phyloP scores from a whole-genome alignment of 1,284 basidiomycete species.

The Marasmius sp. region DNA sequence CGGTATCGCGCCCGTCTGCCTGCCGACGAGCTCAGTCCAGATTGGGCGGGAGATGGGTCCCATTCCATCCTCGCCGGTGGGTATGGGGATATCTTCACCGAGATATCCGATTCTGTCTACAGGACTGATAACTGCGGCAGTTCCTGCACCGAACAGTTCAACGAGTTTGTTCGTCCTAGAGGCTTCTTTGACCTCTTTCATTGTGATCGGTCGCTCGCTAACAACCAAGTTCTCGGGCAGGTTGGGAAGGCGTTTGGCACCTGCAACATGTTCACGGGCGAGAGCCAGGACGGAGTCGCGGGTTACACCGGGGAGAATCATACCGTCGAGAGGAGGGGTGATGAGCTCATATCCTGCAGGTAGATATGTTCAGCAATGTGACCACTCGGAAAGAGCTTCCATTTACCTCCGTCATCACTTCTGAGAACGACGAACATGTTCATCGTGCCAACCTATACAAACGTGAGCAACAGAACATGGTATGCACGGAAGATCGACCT shows the following conservation, averaged over 20 bases:
- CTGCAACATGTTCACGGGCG: slow-evolving; percentile 73
- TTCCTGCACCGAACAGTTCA: slow-evolving; percentile 92
- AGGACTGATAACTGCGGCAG: slow-evolving; percentile 85
- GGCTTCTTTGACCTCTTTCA: slow-evolving; percentile 85
- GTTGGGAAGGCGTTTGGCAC: slow-evolving; percentile 54
- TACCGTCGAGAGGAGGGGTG: slow-evolving; percentile 91
- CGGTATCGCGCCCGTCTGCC: slow-evolving; percentile 85
- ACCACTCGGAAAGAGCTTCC: neutral
- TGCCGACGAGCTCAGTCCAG: slow-evolving; percentile 83
- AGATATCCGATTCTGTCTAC: slow-evolving; percentile 87
- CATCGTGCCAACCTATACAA: slow-evolving; percentile 84
- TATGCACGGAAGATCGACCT: neutral
- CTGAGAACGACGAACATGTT: slow-evolving; percentile 91
- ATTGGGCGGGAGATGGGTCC: slow-evolving; percentile 83
- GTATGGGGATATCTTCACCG: slow-evolving; percentile 82
- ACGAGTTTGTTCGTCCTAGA: slow-evolving; percentile 70
- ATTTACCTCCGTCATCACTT: slow-evolving; percentile 68
- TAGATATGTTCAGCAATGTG: neutral
- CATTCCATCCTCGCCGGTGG: slow-evolving; percentile 86
- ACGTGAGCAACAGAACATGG: neutral
- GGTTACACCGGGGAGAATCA: slow-evolving; percentile 96
- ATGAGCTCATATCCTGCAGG: slow-evolving; percentile 71
- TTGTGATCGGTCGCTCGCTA: slow-evolving; percentile 84
- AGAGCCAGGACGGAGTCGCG: slow-evolving; percentile 89
- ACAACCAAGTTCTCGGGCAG: slow-evolving; percentile 73